Evolutionary conservation across 805 yeast genomes (phyloP).

Genomic region (Yamadazyma olivae): DNA sequence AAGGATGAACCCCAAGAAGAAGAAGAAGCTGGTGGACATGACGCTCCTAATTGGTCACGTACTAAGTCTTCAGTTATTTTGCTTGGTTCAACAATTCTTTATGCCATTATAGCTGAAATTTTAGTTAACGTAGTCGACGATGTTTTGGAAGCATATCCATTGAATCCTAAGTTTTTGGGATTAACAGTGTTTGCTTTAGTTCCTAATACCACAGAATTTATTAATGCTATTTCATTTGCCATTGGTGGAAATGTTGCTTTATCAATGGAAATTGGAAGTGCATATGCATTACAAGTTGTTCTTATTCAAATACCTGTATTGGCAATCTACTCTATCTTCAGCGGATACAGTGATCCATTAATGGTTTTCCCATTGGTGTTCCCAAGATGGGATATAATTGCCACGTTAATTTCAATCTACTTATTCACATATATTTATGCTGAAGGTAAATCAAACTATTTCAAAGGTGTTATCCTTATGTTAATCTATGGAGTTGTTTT

Average conservation of each 20-base stretch:
- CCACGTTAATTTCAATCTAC: constrained; percentile 79
- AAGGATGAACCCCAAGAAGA: constrained; percentile 18
- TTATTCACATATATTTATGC: constrained; percentile 92
- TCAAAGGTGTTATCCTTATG: constrained; percentile 88
- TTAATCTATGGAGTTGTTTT: constrained; percentile 73
- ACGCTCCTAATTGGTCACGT: constrained; percentile 96
- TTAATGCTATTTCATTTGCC: constrained; percentile 96
- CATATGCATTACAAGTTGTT: constrained; percentile 95
- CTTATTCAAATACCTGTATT: constrained; percentile 89
- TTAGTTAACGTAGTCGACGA: constrained; percentile 90
- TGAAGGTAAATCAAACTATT: constrained; percentile 94
- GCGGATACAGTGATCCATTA: constrained; percentile 39
- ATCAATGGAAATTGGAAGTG: constrained; percentile 97
- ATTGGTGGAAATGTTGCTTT: constrained; percentile 93
- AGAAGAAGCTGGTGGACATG: constrained; percentile 69
- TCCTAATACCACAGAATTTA: constrained; percentile 94
- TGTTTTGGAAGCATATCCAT: constrained; percentile 73
- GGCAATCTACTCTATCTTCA: constrained; percentile 65
- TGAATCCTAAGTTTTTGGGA: constrained; percentile 88
- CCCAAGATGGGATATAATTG: constrained; percentile 94
- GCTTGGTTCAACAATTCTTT: constrained; percentile 77
- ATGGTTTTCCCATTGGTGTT: constrained; percentile 76
- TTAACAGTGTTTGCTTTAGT: constrained; percentile 92
- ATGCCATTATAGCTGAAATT: constrained; percentile 93
- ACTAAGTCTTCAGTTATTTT: constrained; percentile 78